Conservation (phyloP, 352 stramenopile species). For the Phytophthora pini region DNA sequence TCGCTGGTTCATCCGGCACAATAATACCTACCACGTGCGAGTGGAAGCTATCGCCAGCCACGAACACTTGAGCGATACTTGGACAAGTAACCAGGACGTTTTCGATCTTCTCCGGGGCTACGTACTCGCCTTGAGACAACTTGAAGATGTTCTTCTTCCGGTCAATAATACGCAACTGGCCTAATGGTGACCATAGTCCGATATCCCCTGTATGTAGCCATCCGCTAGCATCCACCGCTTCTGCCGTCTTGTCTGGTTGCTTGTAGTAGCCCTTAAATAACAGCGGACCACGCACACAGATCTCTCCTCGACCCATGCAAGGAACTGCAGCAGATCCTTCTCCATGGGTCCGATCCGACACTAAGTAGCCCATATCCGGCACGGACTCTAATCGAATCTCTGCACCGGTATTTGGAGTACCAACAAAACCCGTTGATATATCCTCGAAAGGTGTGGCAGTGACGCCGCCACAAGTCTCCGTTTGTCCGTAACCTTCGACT, state of each 20-base stretch:
- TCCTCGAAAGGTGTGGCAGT: constrained; percentile 62
- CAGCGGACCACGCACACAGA: constrained; percentile 80
- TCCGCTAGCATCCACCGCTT: constrained; percentile 91
- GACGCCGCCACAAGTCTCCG: constrained; percentile 92
- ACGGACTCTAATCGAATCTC: constrained; percentile 96
- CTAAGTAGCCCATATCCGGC: constrained; percentile 97
- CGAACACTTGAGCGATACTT: constrained; percentile 95
- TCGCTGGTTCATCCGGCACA: constrained; percentile 74
- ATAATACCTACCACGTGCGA: constrained; percentile 95
- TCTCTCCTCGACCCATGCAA: constrained; percentile 66
- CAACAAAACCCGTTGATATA: constrained; percentile 88
- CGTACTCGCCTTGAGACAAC: constrained; percentile 95
- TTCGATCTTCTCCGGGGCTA: constrained; percentile 98
- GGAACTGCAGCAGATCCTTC: constrained; percentile 34
- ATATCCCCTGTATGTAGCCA: constrained; percentile 98
- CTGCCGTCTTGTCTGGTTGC: constrained; percentile 91
- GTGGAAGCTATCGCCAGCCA: constrained; percentile 97
- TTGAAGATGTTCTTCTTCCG: constrained; percentile 96
- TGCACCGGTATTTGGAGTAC: constrained; percentile 78
- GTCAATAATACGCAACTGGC: constrained; percentile 92
- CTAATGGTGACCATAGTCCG: constrained; percentile 93
- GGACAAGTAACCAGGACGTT: constrained; percentile 90
- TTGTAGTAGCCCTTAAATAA: constrained; percentile 96
- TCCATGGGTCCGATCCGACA: constrained; percentile 68
- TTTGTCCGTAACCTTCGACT: constrained; percentile 96